Evolutionary conservation across 2,329 filamentous ascomycete species (phyloP), one percentile per base, ranked within the genome.

Genomic region (Aschersonia sp.): DNA sequence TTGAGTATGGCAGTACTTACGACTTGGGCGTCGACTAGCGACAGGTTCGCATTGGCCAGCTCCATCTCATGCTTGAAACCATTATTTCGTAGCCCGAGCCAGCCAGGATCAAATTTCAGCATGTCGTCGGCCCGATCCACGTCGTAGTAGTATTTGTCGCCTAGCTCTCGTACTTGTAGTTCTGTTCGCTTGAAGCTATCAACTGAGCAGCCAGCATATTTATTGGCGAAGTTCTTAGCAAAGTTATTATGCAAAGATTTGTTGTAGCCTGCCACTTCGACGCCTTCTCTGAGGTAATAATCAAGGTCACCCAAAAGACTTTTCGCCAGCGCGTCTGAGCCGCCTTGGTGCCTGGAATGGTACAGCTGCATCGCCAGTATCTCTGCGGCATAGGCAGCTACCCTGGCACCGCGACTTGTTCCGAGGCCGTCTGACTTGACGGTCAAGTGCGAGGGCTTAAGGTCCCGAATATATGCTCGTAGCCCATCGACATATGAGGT

Each of bases 281-380:
- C 82, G 2, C 84, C 91, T 57, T 88, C 82, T 35, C 86, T 77
- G 20, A 88, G 70, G 54, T 87, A 86, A 67, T 92, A 96, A 47
- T 82, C 76, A 5, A 98, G 68, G 53, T 89, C 82, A 31, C 80
- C 74, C 20, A 89, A 73, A 2, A 97, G 69, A 7, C 78, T 78
- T 55, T 82, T 83, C 30, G 88, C 77, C 49, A 91, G 77, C 0
- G 70, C 68, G 38, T 73, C 68, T 1, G 72, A 73, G 55, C 85
- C 80, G 9, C 84, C 82, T 51, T 82, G 77, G 61, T 94, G 86
- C 43, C 89, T 84, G 28, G 85, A 77, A 56, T 87, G 83, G 59
- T 96, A 94, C 20, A 97, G 71, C 63, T 94, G 87, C 75, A 97
- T 89, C 3, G 89, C 85, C 50, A 94, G 80, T 41, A 92, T 85